Evolutionary conservation across 2,329 filamentous ascomycete species (phyloP).

Genomic region (Trichoderma atroviride): DNA sequence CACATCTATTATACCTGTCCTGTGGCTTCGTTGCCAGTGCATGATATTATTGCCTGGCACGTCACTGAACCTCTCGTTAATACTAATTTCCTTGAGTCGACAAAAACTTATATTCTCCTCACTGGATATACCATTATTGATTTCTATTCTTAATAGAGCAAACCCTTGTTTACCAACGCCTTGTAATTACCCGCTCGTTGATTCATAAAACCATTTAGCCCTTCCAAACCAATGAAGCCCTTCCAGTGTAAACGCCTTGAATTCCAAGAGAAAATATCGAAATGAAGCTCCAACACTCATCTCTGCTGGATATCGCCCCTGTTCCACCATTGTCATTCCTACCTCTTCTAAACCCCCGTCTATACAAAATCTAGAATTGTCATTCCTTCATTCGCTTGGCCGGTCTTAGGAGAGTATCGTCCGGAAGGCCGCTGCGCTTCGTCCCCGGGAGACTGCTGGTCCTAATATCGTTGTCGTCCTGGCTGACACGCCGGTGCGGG

Average conservation of each 20-base stretch:
- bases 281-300: neutral
- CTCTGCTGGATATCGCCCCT: no score
- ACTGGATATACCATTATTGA: neutral
- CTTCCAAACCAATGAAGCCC: neutral
- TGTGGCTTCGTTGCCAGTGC: neutral
- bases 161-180: neutral
- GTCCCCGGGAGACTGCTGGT: conserved; percentile 87
- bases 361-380: neutral
- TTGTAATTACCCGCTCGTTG: neutral
- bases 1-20: neutral
- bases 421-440: conserved; percentile 82
- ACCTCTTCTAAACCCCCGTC: no score
- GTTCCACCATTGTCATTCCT: neutral
- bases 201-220: neutral
- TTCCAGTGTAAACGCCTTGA: neutral
- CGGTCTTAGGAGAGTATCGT: conserved; percentile 71
- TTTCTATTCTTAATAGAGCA: neutral
- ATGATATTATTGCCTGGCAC: neutral
- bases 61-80: neutral
- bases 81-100: neutral
- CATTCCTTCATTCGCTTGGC: conserved; percentile 65
- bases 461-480: conserved; percentile 96
- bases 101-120: neutral
- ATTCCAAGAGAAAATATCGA: no score
- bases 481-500: conserved; percentile 83